Evolutionary conservation across 2,329 filamentous ascomycete species (phyloP).

Genomic region (Chrysosporium keratinophilum): DNA sequence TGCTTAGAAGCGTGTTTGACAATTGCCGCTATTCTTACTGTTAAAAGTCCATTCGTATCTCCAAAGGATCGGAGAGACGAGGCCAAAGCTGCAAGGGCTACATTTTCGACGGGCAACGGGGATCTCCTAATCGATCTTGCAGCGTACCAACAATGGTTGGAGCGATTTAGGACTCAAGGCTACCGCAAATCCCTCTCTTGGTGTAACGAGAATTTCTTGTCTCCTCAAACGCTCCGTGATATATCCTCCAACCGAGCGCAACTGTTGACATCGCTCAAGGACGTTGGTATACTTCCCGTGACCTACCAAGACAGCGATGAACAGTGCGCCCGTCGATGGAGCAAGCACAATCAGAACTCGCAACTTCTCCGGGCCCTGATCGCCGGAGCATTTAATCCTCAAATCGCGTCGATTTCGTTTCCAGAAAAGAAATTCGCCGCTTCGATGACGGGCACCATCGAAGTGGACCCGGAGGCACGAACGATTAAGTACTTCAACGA

Average conservation of each 20-base stretch:
- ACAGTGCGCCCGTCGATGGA: slow-evolving; percentile 36
- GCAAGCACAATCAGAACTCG: slow-evolving; percentile 29
- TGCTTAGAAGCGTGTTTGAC: slow-evolving; percentile 82
- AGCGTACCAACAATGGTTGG: slow-evolving; percentile 73
- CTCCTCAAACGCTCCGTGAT: slow-evolving; percentile 71
- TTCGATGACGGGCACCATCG: slow-evolving; percentile 78
- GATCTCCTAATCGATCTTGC: slow-evolving; percentile 79
- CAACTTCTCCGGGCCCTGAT: slow-evolving; percentile 58
- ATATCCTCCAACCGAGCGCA: slow-evolving; percentile 79
- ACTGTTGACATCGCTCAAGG: slow-evolving; percentile 73
- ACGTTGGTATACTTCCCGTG: slow-evolving; percentile 65
- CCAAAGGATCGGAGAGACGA: slow-evolving; percentile 75
- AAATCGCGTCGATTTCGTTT: slow-evolving; percentile 83
- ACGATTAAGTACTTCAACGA: slow-evolving; percentile 89
- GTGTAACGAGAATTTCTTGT: slow-evolving; percentile 79
- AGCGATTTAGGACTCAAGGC: slow-evolving; percentile 45
- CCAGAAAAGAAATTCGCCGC: slow-evolving; percentile 92
- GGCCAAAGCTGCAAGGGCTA: slow-evolving; percentile 62
- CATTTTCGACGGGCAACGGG: slow-evolving; percentile 67
- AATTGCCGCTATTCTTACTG: slow-evolving; percentile 85
- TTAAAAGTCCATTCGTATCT: slow-evolving; percentile 74
- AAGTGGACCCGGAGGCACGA: slow-evolving; percentile 81
- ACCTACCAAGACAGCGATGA: slow-evolving; percentile 33
- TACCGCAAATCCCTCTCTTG: slow-evolving; percentile 49
- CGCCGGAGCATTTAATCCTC: slow-evolving; percentile 66